Base-by-base conservation (phyloP, 352 stramenopile genomes). In the Thraustochytrium aureum region DNA sequence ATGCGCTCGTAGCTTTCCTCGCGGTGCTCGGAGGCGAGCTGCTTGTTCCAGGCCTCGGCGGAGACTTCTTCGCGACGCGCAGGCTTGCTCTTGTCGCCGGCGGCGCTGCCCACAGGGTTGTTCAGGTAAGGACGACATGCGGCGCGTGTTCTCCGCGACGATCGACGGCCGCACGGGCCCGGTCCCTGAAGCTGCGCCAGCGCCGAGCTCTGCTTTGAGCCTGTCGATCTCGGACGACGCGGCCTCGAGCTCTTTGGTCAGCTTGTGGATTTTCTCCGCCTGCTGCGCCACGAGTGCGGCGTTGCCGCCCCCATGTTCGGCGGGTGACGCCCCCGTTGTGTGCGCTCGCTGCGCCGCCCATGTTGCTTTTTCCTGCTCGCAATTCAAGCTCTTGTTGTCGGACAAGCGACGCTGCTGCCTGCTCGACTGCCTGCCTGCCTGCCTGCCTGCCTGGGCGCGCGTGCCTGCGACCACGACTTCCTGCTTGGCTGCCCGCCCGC, bases 11-110 rank as follows among this genome's bases (percentile, higher is more conserved):
- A 69, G 26, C 38, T n/a, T 7, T 75, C 26, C 60, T 92, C 88
- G 67, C 92, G 93, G 41, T 93, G 88, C 59, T 94, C 89, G 47
- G 30, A n/a, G 35, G 26, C 20, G 17, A 38, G 50, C 26, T 56
- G 69, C 69, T 79, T 79, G 35, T 45, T 56, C 69, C 69, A 79
- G 20, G 69, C 69, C 69, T 79, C 69, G 1, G 69, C 69, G 30
- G 39, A 62, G 10, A 79, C 69, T 26, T 79, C 69, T 32, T 79
- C 69, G 43, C 69, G 69, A 17, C 69, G 69, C 17, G 10, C 26
- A 37, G 32, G 5, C 54, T 79, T 79, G 1, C 22, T 52, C 22
- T 61, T 6, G 41, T 22, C 33, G 32, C 17, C 14, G 59, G 39
- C 43, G 42, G 35, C 2, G 38, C 39, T 41, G 39, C 62, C 6